phyloP scores from a whole-genome alignment of 306 rosid genomes.

The Biancaea sappan region DNA sequence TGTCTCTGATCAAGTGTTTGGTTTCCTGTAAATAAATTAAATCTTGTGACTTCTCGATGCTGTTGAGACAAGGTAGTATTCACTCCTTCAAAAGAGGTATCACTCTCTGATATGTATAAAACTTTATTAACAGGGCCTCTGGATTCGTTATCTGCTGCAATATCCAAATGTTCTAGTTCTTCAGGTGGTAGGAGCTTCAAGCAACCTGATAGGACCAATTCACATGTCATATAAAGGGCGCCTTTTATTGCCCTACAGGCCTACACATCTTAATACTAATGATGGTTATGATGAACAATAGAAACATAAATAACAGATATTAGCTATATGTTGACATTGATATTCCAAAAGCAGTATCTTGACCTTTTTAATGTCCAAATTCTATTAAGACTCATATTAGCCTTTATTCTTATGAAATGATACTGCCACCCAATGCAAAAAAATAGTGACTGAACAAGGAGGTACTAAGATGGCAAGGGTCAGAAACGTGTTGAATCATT shows the following conservation, averaged over 20 bases:
- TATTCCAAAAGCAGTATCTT: not conserved
- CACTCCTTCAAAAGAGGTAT: conserved; percentile 40
- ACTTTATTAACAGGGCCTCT: conserved; percentile 49
- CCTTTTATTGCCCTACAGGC: not conserved
- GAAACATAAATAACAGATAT: not conserved
- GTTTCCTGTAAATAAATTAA: conserved; percentile 87
- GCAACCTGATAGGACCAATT: conserved; percentile 65
- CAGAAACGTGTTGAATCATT: not conserved
- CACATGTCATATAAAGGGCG: conserved; percentile 7
- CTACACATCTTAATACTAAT: not conserved
- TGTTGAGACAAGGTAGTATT: conserved; percentile 46
- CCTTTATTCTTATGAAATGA: not conserved
- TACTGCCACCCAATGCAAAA: not conserved
- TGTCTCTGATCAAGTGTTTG: conserved; percentile 80
- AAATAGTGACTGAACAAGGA: not conserved
- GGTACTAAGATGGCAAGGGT: not conserved
- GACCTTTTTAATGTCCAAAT: not conserved
- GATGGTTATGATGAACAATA: not conserved
- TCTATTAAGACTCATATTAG: not conserved
- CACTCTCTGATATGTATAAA: conserved; percentile 56
- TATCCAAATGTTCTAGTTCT: conserved; percentile 78
- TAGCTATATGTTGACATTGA: not conserved
- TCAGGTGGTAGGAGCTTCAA: conserved; percentile 77
- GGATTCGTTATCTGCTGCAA: conserved; percentile 50
- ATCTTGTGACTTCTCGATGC: conserved; percentile 48